Base-by-base conservation (phyloP, 495 filamentous ascomycete species). In the Penicillium arizonense region DNA sequence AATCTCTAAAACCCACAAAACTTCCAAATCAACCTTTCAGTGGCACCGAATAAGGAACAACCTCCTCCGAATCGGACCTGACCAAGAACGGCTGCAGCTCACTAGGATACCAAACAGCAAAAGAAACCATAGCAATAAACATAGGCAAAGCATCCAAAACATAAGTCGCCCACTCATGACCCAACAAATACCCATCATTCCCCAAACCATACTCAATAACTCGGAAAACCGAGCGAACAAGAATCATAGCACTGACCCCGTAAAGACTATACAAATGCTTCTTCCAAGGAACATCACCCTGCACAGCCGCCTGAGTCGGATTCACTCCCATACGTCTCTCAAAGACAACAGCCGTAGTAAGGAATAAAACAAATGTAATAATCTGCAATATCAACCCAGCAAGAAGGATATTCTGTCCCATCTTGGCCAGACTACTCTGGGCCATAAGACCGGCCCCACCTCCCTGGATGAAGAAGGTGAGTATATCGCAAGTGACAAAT, bases 211-310 rank as follows among this genome's bases (percentile, higher is more conserved):
- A 87, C 68, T 89, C 85, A 6, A 84, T 58, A 20, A 82, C 67
- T n/a, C 85, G 72, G 60, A 85, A 86, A 18, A 85, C 53, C 16
- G 70, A 78, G 9, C 85, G 75, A 5, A 86, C 57, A 43, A 87
- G 47, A 49, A 87, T 85, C 12, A 85, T 59, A 7, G 41, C 20
- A 30, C 40, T 44, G 26, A 55, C 35, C 48, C 50, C n/a, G 57
- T 45, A 14, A 49, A 38, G 35, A 56, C 55, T 13, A 52, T 48
- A 10, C 58, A 47, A 38, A 56, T 56, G 44, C 55, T 55, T 30
- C 57, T 52, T 10, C 53, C 40, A 38, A 56, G 61, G 45, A 58
- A 67, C 8, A 50, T 59, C 37, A 50, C 50, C 26, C 44, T 60
- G 3, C 56, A 13, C 38, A 41, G 46, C 3, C 34, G 28, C 3